Evolutionary conservation across 441 rosid species (phyloP).

Genomic region (Erodium trifolium): DNA sequence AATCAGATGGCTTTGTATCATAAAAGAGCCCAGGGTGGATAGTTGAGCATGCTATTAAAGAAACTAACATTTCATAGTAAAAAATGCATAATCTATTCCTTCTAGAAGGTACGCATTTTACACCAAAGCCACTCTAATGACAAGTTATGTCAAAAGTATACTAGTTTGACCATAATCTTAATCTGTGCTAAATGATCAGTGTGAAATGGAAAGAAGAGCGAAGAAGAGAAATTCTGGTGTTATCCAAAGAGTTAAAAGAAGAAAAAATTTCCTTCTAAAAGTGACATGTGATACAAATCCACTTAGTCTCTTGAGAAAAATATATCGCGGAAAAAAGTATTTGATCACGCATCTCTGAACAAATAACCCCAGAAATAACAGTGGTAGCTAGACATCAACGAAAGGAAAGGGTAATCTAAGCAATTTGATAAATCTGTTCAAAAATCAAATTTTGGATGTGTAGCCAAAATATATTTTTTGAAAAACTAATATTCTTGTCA

Average conservation of each 20-base stretch:
- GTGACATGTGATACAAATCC: background rate
- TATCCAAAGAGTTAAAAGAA: background rate
- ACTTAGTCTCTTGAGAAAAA: background rate
- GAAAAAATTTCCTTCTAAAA: background rate
- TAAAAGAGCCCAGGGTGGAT: background rate
- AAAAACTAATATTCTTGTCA: background rate
- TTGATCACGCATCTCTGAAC: background rate
- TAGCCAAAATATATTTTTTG: background rate
- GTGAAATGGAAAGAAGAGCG: background rate
- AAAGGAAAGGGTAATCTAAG: background rate
- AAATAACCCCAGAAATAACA: background rate
- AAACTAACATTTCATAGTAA: background rate
- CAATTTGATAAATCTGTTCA: background rate
- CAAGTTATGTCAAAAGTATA: background rate
- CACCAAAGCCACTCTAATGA: background rate
- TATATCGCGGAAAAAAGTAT: background rate
- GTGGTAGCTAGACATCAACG: background rate
- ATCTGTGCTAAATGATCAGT: background rate
- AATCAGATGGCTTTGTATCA: constrained; percentile 14
- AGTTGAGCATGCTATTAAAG: constrained; percentile 7
- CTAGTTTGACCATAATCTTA: background rate
- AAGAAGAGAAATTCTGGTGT: background rate
- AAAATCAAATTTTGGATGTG: background rate
- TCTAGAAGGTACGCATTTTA: background rate
- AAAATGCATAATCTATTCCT: constrained; percentile 2